Conservation (phyloP, 805 yeast species). For the Ogataea pilisensis region DNA sequence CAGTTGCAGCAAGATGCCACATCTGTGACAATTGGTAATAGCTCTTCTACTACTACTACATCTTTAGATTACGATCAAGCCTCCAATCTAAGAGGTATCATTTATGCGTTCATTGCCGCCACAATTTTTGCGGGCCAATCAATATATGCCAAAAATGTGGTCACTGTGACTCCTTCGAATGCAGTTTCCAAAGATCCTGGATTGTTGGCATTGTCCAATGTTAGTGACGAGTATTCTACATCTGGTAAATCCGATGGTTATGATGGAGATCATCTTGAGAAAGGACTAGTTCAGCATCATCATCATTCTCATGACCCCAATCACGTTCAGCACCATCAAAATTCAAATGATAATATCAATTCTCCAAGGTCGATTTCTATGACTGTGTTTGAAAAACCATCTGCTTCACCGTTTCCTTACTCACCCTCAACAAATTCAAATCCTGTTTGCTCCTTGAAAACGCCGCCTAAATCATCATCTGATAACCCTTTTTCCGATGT, state of each 20-base stretch:
- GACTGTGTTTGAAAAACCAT: not conserved
- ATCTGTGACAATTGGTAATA: not conserved
- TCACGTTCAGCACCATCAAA: not conserved
- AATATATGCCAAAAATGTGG: constrained; percentile 78
- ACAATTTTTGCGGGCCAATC: constrained; percentile 80
- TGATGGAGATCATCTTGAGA: not conserved
- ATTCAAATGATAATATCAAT: not conserved
- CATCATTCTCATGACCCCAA: too few relatives aligned
- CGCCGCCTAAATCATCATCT: not conserved
- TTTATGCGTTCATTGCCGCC: constrained; percentile 64
- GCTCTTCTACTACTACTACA: constrained; percentile 2
- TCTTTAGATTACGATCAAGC: constrained; percentile 8
- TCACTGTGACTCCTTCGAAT: constrained; percentile 41
- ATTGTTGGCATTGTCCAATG: constrained; percentile 11
- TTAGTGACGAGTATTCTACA: not conserved
- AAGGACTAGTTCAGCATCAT: not conserved
- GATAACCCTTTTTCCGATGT: too few relatives aligned
- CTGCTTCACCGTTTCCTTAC: not conserved
- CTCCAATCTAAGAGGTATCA: constrained; percentile 53
- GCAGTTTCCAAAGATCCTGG: constrained; percentile 11
- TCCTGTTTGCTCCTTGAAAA: not conserved
- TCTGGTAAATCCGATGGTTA: not conserved
- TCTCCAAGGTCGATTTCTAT: not conserved
- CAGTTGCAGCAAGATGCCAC: constrained; percentile 8
- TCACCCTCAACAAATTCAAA: not conserved